Evolutionary conservation across 2,329 filamentous ascomycete species (phyloP).

Genomic region (Pseudogymnoascus sp.): DNA sequence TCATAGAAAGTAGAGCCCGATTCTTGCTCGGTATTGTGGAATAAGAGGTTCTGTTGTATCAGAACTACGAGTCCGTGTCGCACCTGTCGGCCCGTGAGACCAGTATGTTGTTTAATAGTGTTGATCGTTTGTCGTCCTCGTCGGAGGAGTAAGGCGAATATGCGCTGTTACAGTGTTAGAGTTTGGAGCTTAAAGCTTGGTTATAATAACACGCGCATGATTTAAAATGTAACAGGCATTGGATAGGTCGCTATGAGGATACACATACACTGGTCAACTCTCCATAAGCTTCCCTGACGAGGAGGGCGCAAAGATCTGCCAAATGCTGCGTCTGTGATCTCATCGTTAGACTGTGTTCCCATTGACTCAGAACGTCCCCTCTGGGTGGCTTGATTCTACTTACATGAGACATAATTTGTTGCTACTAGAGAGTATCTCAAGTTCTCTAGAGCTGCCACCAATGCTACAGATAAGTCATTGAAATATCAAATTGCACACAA

Average conservation of each 20-base stretch:
- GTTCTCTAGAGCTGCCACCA: slow-evolving; percentile 68
- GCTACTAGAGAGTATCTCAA: slow-evolving; percentile 70
- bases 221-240: slow-evolving; percentile 1
- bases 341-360: slow-evolving; percentile 15
- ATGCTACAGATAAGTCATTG: slow-evolving; percentile 63
- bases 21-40: slow-evolving; percentile 59
- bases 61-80: slow-evolving; percentile 77
- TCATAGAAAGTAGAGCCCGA: slow-evolving; percentile 69
- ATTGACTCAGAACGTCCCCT: slow-evolving; percentile 21
- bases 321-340: slow-evolving; percentile 57
- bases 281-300: slow-evolving; percentile 84
- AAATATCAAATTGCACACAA: neutral
- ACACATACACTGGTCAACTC: slow-evolving; percentile 79
- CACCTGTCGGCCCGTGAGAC: slow-evolving; percentile 66
- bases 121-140: slow-evolving; percentile 68
- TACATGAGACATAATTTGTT: slow-evolving; percentile 48
- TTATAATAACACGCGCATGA: neutral
- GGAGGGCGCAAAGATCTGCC: slow-evolving; percentile 80
- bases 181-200: neutral
- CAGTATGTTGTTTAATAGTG: slow-evolving; percentile 64
- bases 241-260: neutral
- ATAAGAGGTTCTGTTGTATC: slow-evolving; percentile 80
- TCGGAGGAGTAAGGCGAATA: slow-evolving; percentile 70
- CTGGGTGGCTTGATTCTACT: slow-evolving; percentile 28
- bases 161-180: slow-evolving; percentile 53